Percentiles rank a stretch among this genome's conserved stretches.
Conservation (phyloP, 2,329 filamentous ascomycete species). For the Proliferodiscus dingleyae region DNA sequence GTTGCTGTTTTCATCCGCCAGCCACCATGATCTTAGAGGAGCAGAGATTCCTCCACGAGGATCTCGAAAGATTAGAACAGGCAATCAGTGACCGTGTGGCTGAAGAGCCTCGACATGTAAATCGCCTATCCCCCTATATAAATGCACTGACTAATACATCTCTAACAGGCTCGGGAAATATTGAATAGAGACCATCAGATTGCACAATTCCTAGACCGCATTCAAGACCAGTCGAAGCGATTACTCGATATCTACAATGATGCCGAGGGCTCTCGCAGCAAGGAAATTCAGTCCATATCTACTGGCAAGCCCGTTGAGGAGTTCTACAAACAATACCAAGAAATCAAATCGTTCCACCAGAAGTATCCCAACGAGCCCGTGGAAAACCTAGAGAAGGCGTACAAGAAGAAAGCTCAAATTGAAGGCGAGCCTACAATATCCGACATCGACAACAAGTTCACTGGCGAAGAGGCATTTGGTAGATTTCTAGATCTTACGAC, state of each 20-base stretch:
- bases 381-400: slow-evolving; percentile 90
- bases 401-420: slow-evolving; percentile 65
- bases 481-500: slow-evolving; percentile 85
- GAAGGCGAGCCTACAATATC: slow-evolving; percentile 59
- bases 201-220: slow-evolving; percentile 77
- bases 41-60: slow-evolving; percentile 90
- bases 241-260: slow-evolving; percentile 83
- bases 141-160: slow-evolving; percentile 13
- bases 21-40: slow-evolving; percentile 78
- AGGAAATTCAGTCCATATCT: slow-evolving; percentile 79
- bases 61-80: slow-evolving; percentile 92
- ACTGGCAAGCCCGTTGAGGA: slow-evolving; percentile 83
- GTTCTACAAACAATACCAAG: slow-evolving; percentile 80
- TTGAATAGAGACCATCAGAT: slow-evolving; percentile 91
- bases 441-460: slow-evolving; percentile 87
- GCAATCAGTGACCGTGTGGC: slow-evolving; percentile 83
- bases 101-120: slow-evolving; percentile 83
- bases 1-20: neutral
- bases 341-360: slow-evolving; percentile 82
- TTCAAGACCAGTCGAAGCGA: slow-evolving; percentile 77
- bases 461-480: slow-evolving; percentile 89
- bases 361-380: slow-evolving; percentile 91
- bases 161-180: slow-evolving; percentile 71
- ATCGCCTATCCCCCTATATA: slow-evolving; percentile 24
- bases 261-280: slow-evolving; percentile 62